A percentile compares a stretch with the other conserved stretches of the same genome.
Conservation (phyloP, 768 basidiomycete species). For the Kwoniella dendrophila region DNA sequence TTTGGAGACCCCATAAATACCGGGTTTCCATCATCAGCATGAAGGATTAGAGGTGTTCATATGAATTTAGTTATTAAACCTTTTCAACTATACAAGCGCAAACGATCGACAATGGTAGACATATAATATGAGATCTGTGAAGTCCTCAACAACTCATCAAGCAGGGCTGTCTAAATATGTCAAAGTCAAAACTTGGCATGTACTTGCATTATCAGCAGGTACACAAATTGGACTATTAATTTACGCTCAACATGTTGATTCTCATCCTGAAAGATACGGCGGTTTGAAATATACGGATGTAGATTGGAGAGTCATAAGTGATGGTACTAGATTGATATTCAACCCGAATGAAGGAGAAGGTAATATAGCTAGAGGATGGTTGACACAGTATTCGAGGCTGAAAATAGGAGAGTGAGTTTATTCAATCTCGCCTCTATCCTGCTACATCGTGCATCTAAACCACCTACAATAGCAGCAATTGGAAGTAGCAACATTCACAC, state of each 20-base stretch:
- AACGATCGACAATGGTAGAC: too few relatives aligned
- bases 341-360: slow-evolving; percentile 8
- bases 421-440: neutral
- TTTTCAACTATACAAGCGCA: too few relatives aligned
- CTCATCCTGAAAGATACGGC: slow-evolving; percentile 44
- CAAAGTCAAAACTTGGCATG: neutral
- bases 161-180: too few relatives aligned
- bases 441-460: slow-evolving; percentile 2
- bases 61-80: too few relatives aligned
- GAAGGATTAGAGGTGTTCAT: too few relatives aligned
- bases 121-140: neutral
- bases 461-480: too few relatives aligned
- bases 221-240: slow-evolving; percentile 35
- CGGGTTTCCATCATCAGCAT: too few relatives aligned
- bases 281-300: slow-evolving; percentile 92
- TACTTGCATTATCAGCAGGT: slow-evolving; percentile 20
- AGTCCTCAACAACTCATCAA: neutral
- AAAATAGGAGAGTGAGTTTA: slow-evolving; percentile 74
- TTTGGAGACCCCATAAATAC: neutral
- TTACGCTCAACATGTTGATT: slow-evolving; percentile 48
- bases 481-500: too few relatives aligned
- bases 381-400: slow-evolving; percentile 57
- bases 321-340: slow-evolving; percentile 71
- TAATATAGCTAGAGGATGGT: slow-evolving; percentile 60
- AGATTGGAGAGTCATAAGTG: slow-evolving; percentile 93